Evolutionary conservation across 306 rosid species (phyloP).

Genomic region (Prunus padus): DNA sequence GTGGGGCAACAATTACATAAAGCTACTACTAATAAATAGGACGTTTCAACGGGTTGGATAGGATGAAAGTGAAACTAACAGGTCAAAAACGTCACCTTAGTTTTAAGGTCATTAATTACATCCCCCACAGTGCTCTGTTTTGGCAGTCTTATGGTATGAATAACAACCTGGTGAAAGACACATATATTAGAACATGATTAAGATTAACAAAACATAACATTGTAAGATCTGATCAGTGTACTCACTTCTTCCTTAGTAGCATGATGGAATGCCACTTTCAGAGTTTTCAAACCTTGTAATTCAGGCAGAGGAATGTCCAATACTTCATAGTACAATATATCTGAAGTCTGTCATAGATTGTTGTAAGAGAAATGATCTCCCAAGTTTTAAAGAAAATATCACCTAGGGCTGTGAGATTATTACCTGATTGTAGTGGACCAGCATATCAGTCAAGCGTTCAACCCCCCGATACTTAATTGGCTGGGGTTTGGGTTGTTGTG

Average conservation of each 20-base stretch:
- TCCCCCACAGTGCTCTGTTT: slow-evolving; percentile 91
- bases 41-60: not conserved
- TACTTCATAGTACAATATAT: slow-evolving; percentile 78
- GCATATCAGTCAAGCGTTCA: slow-evolving; percentile 83
- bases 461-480: slow-evolving; percentile 83
- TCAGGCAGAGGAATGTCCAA: slow-evolving; percentile 95
- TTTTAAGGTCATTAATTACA: slow-evolving; percentile 76
- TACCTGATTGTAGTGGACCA: slow-evolving; percentile 91
- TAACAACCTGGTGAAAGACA: slow-evolving; percentile 56
- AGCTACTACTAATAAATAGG: not conserved
- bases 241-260: slow-evolving; percentile 89
- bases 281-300: slow-evolving; percentile 85
- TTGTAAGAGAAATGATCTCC: slow-evolving; percentile 17
- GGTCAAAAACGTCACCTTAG: slow-evolving; percentile 51
- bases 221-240: slow-evolving; percentile 22
- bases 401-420: slow-evolving; percentile 21
- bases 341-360: slow-evolving; percentile 63
- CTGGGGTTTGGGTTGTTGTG: slow-evolving; percentile 93
- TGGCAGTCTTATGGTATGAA: slow-evolving; percentile 82
- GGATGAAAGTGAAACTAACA: not conserved
- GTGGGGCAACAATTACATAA: not conserved
- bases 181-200: not conserved
- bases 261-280: slow-evolving; percentile 85
- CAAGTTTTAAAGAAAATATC: slow-evolving; percentile 13
- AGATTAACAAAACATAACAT: not conserved